Percentiles rank a stretch among this genome's conserved stretches.
Conservation (phyloP, 208 protist species). For the Herpetomonas muscarum region DNA sequence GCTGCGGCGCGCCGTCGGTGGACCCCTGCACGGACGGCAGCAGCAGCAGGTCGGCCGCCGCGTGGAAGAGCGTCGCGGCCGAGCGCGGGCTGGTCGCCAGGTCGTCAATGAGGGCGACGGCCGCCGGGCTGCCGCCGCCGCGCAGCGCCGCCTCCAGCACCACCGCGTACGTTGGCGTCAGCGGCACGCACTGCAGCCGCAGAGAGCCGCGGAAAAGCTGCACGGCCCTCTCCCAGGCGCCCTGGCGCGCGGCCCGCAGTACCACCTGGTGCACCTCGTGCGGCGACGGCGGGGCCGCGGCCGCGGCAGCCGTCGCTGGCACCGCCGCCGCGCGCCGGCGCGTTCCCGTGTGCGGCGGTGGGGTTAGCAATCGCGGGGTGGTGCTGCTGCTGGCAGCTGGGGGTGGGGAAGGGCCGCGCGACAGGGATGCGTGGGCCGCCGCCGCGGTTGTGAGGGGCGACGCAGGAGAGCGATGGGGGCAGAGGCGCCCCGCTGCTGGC, state of each 20-base stretch:
- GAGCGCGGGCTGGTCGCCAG: constrained; percentile 58
- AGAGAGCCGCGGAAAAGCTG: constrained; percentile 51
- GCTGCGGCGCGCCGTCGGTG: not conserved
- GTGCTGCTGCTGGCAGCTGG: too few species aligned
- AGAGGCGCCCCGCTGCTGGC: too few species aligned
- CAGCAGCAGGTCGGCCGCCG: constrained; percentile 45
- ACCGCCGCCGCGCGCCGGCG: too few species aligned
- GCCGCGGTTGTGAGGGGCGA: too few species aligned
- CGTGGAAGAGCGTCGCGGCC: constrained; percentile 45
- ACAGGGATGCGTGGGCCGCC: too few species aligned
- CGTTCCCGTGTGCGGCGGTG: not conserved
- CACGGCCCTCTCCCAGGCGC: constrained; percentile 41
- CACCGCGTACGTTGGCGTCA: constrained; percentile 55
- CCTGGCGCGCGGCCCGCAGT: constrained; percentile 25
- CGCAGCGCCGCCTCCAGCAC: constrained; percentile 35
- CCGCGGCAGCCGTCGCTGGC: not conserved
- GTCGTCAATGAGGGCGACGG: constrained; percentile 36
- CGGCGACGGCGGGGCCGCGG: constrained; percentile 33
- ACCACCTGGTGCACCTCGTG: constrained; percentile 67
- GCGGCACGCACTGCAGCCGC: constrained; percentile 48
- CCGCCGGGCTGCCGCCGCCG: constrained; percentile 34
- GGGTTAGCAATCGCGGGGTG: too few species aligned
- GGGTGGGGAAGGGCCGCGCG: too few species aligned
- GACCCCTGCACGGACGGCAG: constrained; percentile 2
- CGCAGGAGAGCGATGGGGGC: too few species aligned